phyloP scores from a whole-genome alignment of 257 asterid species.

The Fraxinus excelsior region DNA sequence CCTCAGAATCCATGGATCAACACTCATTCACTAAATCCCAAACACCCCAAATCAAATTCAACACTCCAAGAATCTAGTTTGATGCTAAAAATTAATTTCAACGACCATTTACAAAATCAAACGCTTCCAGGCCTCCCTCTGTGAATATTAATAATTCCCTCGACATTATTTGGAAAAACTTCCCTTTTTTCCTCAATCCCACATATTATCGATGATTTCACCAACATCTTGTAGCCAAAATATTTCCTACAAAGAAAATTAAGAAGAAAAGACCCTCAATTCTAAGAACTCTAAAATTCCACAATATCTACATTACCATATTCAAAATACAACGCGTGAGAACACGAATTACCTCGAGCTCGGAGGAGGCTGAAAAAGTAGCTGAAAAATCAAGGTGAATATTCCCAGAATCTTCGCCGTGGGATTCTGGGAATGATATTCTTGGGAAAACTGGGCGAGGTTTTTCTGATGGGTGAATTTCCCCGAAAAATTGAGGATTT shows the following conservation, averaged over 20 bases:
- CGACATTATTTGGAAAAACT: not conserved
- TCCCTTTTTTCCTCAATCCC: slow-evolving; percentile 29
- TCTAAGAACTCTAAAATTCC: slow-evolving; percentile 2
- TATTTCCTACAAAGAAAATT: slow-evolving; percentile 12
- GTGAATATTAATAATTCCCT: slow-evolving; percentile 17
- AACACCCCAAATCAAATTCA: slow-evolving; percentile 20
- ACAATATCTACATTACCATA: not conserved
- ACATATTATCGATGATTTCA: too few relatives aligned
- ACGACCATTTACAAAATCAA: slow-evolving; percentile 21
- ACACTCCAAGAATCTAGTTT: slow-evolving; percentile 17
- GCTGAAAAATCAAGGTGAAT: slow-evolving; percentile 20
- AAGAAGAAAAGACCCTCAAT: not conserved
- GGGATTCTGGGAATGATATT: slow-evolving; percentile 8
- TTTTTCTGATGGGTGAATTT: slow-evolving; percentile 1
- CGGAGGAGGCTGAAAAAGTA: not conserved
- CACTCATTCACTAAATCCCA: slow-evolving; percentile 32
- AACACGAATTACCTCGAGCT: slow-evolving; percentile 32
- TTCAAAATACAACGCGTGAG: slow-evolving; percentile 20
- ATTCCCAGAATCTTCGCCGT: slow-evolving; percentile 15
- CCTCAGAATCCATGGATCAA: slow-evolving; percentile 62
- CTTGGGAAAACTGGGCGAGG: not conserved
- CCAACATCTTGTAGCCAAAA: not conserved
- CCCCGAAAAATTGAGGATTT: slow-evolving; percentile 17
- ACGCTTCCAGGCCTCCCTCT: slow-evolving; percentile 44
- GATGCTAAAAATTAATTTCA: not conserved